Evolutionary conservation across 1,139 yeast species (phyloP), one percentile per base, ranked within the genome.

Genomic region (Yamadazyma spencermartinsiae): DNA sequence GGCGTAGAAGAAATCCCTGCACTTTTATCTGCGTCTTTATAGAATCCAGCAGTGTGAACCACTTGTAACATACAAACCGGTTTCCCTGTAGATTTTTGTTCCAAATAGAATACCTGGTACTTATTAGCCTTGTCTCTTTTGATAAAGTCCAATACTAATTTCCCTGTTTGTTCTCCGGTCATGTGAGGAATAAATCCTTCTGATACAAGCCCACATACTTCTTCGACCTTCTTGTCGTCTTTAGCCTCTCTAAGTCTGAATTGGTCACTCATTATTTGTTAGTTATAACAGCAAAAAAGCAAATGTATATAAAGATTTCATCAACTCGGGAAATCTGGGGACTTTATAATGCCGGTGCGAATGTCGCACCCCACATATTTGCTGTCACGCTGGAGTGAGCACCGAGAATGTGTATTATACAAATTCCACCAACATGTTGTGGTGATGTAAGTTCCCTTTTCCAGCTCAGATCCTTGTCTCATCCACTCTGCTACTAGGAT

Each of bases 1-100:
- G 74, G 73, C 9, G 56, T 45, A 2, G 68, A 52, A 0, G 65
- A 46, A 16, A 62, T 55, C 12, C 59, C 60, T 24, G 47, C 47
- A n/a, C 60, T 49, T 27, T 55, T 52, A 36, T 60, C 64, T 1
- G 57, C 58, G n/a, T 60, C 67, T 40, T 65, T 66, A 35, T 43
- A 65, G 32, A 63, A 56, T 0, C 67, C 74, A 25, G 55, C 52
- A 10, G 45, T 42, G 31, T 55, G 54, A 17, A 51, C 53, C 4
- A 69, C 63, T 3, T 56, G 46, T 5, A 59, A 50, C 19, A 57
- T 45, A 15, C 70, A 62, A 10, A 60, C 64, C 0, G 64, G 46
- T 17, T 55, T 52, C 6, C 58, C 56, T 2, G 58, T 50, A 14
- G 46, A 43, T 6, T 48, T 37, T 27, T 65, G 68, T 40, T 60